Conservation (phyloP, 163 green algal genomes). For the Coccomyxa subellipsoidea region DNA sequence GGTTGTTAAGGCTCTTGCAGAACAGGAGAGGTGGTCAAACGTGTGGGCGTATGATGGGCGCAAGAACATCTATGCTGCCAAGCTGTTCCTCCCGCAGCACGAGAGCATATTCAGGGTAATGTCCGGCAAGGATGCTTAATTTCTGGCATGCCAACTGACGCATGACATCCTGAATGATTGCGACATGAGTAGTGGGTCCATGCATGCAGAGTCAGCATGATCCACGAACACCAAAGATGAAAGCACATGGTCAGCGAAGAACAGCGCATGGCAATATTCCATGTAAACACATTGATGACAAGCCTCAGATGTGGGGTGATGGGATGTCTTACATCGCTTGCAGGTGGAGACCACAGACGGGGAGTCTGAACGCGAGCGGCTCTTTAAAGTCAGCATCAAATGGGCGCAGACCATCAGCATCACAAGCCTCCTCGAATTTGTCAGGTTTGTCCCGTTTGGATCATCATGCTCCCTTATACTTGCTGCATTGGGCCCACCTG, state of each 20-base stretch:
- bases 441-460: constrained; percentile 6
- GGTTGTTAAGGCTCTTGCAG: constrained; percentile 33
- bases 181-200: no score
- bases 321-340: no score
- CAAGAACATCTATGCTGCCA: constrained; percentile 59
- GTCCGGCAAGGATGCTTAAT: background rate
- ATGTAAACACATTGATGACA: no score
- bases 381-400: constrained; percentile 25
- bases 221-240: no score
- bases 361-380: background rate
- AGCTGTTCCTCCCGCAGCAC: constrained; percentile 22
- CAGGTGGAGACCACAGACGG: constrained; percentile 21
- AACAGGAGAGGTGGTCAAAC: constrained; percentile 36
- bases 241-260: background rate
- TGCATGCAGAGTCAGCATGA: no score
- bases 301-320: no score
- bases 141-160: no score
- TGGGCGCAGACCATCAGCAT: constrained; percentile 26
- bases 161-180: no score
- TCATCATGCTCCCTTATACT: background rate
- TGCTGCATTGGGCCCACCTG: no score
- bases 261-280: background rate
- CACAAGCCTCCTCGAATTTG: constrained; percentile 15
- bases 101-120: constrained; percentile 12
- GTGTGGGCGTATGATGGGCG: constrained; percentile 59